Evolutionary conservation across 2,329 filamentous ascomycete genomes (phyloP).

Genomic region (Aspergillus phoenicis): DNA sequence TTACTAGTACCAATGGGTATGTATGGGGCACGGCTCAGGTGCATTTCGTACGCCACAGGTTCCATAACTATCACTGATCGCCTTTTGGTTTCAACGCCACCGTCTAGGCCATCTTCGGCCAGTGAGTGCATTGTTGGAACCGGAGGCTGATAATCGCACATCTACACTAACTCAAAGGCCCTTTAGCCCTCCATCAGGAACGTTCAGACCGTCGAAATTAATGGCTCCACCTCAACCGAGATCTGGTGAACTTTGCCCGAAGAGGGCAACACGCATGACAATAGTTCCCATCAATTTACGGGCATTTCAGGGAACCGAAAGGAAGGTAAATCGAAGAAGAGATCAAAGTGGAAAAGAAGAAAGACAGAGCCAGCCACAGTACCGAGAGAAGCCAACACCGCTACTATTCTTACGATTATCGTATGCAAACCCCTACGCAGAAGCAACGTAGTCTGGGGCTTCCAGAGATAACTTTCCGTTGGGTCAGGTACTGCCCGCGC

Average conservation of each 20-base stretch:
- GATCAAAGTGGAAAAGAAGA: neutral
- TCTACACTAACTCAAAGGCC: neutral
- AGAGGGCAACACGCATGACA: conserved; percentile 4
- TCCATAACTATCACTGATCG: conserved; percentile 19
- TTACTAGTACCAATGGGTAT: conserved; percentile 13
- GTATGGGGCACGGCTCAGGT: conserved; percentile 19
- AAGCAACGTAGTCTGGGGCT: neutral
- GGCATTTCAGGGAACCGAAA: neutral
- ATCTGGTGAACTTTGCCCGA: neutral
- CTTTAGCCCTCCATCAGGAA: neutral
- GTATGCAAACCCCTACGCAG: neutral
- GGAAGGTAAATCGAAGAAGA: neutral
- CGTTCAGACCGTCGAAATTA: conserved; percentile 4
- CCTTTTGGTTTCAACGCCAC: conserved; percentile 16
- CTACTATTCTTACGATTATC: neutral
- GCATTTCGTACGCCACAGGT: conserved; percentile 18
- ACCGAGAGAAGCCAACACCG: neutral
- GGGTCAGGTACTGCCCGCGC: conserved; percentile 5
- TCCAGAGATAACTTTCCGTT: neutral
- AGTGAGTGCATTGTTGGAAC: neutral
- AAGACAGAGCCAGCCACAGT: neutral
- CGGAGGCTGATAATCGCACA: neutral
- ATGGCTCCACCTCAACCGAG: conserved; percentile 5
- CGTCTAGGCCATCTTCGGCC: conserved; percentile 13
- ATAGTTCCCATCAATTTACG: neutral